These are phyloP conservation scores for Camelina sativa DNA, from an alignment of 345 rosid species.

Conservation along the genomic window DNA sequence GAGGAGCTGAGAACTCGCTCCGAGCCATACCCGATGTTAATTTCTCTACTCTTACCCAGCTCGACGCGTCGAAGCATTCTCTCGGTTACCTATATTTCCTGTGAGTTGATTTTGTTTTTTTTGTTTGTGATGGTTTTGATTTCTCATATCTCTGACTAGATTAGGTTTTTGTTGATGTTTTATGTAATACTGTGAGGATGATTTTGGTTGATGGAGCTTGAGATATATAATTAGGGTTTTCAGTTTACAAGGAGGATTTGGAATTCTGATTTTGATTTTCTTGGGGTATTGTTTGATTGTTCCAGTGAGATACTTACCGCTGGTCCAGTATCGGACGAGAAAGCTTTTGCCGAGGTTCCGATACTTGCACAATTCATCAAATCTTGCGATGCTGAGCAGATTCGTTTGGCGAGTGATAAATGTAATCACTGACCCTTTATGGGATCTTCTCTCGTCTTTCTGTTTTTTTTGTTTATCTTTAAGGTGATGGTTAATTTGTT, in stretches of 20 bases:
- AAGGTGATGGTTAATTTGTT: constrained; percentile 11
- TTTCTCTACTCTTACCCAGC: constrained; percentile 63
- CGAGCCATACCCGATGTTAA: constrained; percentile 52
- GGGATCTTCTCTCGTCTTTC: constrained; percentile 6
- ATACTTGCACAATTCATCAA: constrained; percentile 62
- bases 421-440: constrained; percentile 50
- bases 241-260: background rate
- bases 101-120: constrained; percentile 45
- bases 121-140: constrained; percentile 4
- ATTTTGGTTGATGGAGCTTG: background rate
- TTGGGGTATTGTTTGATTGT: constrained; percentile 12
- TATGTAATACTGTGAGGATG: background rate
- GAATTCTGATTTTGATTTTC: background rate
- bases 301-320: constrained; percentile 58
- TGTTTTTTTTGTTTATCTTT: background rate
- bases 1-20: constrained; percentile 58
- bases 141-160: background rate
- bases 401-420: constrained; percentile 73
- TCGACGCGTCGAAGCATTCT: constrained; percentile 69
- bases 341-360: constrained; percentile 50
- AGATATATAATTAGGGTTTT: constrained; percentile 4
- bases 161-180: constrained; percentile 3
- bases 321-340: constrained; percentile 59
- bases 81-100: constrained; percentile 77
- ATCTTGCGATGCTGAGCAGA: constrained; percentile 71